A percentile compares a stretch with the other conserved stretches of the same genome.
phyloP scores from a whole-genome alignment of 345 rosid genomes.

The Microthlaspi erraticum region DNA sequence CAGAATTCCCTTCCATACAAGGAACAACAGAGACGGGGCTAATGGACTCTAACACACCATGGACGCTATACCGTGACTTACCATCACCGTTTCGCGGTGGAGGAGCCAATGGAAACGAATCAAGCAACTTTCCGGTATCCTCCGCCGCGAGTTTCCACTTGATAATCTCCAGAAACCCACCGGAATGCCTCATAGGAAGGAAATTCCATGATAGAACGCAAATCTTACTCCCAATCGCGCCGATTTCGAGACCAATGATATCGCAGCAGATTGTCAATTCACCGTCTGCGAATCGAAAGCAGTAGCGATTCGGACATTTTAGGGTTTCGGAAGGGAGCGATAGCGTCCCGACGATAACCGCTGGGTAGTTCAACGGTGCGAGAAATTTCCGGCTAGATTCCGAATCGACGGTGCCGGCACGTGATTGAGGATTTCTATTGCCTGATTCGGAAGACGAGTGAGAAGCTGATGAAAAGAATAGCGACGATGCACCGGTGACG shows the following conservation, averaged over 20 bases:
- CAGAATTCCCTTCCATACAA: constrained; percentile 42
- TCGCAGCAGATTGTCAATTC: constrained; percentile 75
- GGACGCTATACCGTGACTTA: constrained; percentile 53
- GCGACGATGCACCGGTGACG: constrained; percentile 62
- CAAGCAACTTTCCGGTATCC: constrained; percentile 33
- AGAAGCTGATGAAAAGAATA: constrained; percentile 39
- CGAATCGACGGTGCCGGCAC: constrained; percentile 15
- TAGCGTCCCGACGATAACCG: constrained; percentile 64
- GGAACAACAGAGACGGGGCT: constrained; percentile 77
- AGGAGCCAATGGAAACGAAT: constrained; percentile 54
- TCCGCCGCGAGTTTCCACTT: constrained; percentile 55
- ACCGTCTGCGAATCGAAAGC: constrained; percentile 74
- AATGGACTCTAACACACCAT: constrained; percentile 64
- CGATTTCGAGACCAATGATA: constrained; percentile 51
- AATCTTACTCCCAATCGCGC: constrained; percentile 52
- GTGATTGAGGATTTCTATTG: constrained; percentile 25
- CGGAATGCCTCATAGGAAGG: constrained; percentile 57
- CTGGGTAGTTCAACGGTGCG: constrained; percentile 50
- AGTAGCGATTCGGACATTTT: constrained; percentile 59
- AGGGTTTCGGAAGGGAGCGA: constrained; percentile 57
- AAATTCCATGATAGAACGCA: constrained; percentile 75
- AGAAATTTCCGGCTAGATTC: constrained; percentile 46
- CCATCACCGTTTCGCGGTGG: constrained; percentile 28
- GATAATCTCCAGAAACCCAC: constrained; percentile 82
- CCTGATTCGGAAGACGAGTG: constrained; percentile 29